These are phyloP conservation scores for Rosa lucieae DNA, from an alignment of 306 rosid genomes.

Conservation along the genomic window DNA sequence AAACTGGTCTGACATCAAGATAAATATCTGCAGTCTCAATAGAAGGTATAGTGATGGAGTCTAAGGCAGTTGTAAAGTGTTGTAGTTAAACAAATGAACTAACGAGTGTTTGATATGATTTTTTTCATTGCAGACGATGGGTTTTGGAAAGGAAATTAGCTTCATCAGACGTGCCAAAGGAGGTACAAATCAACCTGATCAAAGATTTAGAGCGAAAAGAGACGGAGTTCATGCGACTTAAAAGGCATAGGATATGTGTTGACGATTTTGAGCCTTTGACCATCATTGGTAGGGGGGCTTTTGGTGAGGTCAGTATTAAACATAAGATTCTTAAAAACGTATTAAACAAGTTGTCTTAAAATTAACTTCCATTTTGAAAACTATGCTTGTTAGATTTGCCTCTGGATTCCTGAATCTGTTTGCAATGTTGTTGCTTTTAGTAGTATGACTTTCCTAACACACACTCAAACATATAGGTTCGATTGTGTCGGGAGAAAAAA, in stretches of 20 bases:
- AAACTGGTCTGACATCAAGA: neutral
- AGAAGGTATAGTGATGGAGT: neutral
- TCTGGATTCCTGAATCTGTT: conserved; percentile 7
- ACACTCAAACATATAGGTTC: conserved; percentile 63
- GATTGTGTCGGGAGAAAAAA: conserved; percentile 98
- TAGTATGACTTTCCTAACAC: conserved; percentile 28
- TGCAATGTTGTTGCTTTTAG: conserved; percentile 18
- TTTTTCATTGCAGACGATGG: conserved; percentile 72
- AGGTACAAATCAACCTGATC: conserved; percentile 81
- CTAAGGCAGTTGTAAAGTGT: neutral
- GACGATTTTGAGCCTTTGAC: conserved; percentile 93
- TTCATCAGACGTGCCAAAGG: conserved; percentile 88
- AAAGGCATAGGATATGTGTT: conserved; percentile 93
- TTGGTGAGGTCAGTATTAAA: conserved; percentile 80
- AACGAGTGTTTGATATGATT: conserved; percentile 15
- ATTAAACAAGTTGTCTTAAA: conserved; percentile 10
- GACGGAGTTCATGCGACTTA: conserved; percentile 94
- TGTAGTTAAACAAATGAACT: conserved; percentile 7
- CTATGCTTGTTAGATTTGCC: neutral
- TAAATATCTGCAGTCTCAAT: neutral
- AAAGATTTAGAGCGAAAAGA: conserved; percentile 97
- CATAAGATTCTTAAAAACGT: conserved; percentile 15
- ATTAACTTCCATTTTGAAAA: neutral
- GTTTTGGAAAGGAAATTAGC: conserved; percentile 84
- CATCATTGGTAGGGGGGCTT: conserved; percentile 98